Conservation (phyloP, 164 flowering plant species). For the Protea cynaroides region DNA sequence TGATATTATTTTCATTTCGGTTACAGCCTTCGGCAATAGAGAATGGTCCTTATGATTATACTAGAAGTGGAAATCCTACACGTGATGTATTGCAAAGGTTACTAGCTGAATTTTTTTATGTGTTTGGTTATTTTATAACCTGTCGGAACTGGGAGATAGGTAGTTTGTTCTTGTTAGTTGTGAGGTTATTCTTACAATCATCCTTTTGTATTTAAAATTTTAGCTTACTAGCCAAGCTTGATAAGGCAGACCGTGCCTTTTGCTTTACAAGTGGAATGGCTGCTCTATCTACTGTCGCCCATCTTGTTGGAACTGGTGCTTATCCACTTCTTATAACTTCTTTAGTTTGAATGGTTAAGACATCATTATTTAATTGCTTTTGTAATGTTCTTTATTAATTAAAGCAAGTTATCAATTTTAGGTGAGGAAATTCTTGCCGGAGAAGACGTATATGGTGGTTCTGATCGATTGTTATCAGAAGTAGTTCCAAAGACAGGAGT, state of each 20-base stretch:
- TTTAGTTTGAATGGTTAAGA: background rate
- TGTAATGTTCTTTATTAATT: background rate
- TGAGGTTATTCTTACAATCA: slow-evolving; percentile 1
- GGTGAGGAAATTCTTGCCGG: slow-evolving; percentile 97
- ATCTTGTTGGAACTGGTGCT: slow-evolving; percentile 73
- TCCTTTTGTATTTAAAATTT: slow-evolving; percentile 10
- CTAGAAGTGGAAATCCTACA: slow-evolving; percentile 99
- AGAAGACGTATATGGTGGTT: slow-evolving; percentile 96
- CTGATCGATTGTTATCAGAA: slow-evolving; percentile 86
- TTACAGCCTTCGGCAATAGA: slow-evolving; percentile 77
- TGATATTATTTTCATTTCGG: background rate
- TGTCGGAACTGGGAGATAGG: background rate
- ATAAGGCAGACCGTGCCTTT: slow-evolving; percentile 88
- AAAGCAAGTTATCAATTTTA: slow-evolving; percentile 13
- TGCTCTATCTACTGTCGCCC: slow-evolving; percentile 79
- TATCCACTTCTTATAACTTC: slow-evolving; percentile 2
- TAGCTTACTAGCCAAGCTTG: slow-evolving; percentile 88
- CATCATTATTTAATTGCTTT: background rate
- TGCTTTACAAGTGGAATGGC: slow-evolving; percentile 99
- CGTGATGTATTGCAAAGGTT: slow-evolving; percentile 82
- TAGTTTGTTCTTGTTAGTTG: background rate
- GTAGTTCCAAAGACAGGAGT: slow-evolving; percentile 74
- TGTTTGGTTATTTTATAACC: background rate
- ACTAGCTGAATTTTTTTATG: background rate
- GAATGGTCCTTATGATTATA: slow-evolving; percentile 89